A percentile compares a stretch with the other conserved stretches of the same genome.
These are phyloP conservation scores for Oxytropis ochrocephala DNA, from an alignment of 306 rosid genomes.

Conservation along the genomic window DNA sequence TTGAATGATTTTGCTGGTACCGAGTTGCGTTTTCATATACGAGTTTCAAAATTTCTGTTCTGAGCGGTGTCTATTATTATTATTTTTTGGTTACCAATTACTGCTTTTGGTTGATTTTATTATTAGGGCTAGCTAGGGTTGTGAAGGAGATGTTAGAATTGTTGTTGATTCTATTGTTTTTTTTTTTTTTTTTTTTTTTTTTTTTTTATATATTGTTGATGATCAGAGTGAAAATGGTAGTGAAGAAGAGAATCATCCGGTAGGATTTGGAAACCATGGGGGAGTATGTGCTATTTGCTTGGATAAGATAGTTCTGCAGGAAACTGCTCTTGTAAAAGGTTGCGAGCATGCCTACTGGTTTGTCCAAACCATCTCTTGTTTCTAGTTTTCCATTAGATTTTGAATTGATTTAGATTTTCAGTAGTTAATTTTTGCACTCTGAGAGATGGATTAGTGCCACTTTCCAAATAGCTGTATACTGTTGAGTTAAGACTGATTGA, in stretches of 20 bases:
- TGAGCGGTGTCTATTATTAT: neutral
- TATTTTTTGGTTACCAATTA: neutral
- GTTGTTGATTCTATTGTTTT: neutral
- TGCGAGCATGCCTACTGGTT: conserved; percentile 99
- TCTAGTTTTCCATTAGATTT: neutral
- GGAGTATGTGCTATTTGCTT: conserved; percentile 75
- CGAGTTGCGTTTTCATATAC: neutral
- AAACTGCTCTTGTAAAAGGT: conserved; percentile 83
- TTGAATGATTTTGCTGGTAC: neutral
- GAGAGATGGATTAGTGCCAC: neutral
- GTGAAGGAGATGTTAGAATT: neutral
- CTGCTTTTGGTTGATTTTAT: neutral
- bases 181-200: too few relatives aligned
- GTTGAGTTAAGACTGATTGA: neutral
- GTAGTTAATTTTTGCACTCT: neutral
- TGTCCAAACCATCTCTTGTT: conserved; percentile 32
- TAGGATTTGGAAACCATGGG: conserved; percentile 46
- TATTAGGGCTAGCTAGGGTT: neutral
- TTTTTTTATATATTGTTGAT: neutral
- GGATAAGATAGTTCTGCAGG: conserved; percentile 60
- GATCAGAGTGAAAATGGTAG: conserved; percentile 42
- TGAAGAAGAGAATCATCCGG: conserved; percentile 26
- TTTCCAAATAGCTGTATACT: neutral
- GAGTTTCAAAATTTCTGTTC: neutral
- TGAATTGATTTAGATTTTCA: conserved; percentile 9